Conservation (phyloP, 2,329 filamentous ascomycete species). For the Claviceps humidiphila region DNA sequence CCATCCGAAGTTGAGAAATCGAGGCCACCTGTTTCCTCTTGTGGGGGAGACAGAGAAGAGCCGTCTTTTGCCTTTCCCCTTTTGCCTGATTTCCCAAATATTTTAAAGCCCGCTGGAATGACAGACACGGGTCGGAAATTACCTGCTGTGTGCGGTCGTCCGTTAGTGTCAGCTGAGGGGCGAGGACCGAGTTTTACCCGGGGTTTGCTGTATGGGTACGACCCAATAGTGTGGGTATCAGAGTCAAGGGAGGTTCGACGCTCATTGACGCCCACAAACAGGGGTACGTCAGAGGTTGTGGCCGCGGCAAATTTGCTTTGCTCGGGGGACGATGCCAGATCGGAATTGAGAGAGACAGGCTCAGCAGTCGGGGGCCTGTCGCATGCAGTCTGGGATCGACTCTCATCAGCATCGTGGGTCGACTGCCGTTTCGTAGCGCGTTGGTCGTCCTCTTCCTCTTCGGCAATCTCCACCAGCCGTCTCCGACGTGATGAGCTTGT, state of each 20-base stretch:
- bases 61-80: slow-evolving; percentile 24
- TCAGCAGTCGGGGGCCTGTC: slow-evolving; percentile 11
- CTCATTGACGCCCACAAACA: slow-evolving; percentile 34
- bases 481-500: slow-evolving; percentile 65
- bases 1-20: slow-evolving; percentile 16
- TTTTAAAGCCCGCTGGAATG: slow-evolving; percentile 68
- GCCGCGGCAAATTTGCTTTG: slow-evolving; percentile 33
- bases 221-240: slow-evolving; percentile 29
- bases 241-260: slow-evolving; percentile 36
- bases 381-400: slow-evolving; percentile 17
- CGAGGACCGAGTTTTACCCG: slow-evolving; percentile 85
- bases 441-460: slow-evolving; percentile 71
- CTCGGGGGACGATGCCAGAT: slow-evolving; percentile 37
- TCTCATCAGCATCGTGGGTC: slow-evolving; percentile 29
- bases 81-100: slow-evolving; percentile 45
- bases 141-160: slow-evolving; percentile 47
- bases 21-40: slow-evolving; percentile 24
- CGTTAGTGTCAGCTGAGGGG: slow-evolving; percentile 55
- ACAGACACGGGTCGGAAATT: slow-evolving; percentile 61
- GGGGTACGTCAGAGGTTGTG: slow-evolving; percentile 35
- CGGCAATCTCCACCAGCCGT: slow-evolving; percentile 82
- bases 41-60: slow-evolving; percentile 13
- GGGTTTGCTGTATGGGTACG: slow-evolving; percentile 45
- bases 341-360: slow-evolving; percentile 37
- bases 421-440: slow-evolving; percentile 46